These are phyloP conservation scores for Neurospora sp. DNA, from an alignment of 495 filamentous ascomycete species.

Conservation along the genomic window DNA sequence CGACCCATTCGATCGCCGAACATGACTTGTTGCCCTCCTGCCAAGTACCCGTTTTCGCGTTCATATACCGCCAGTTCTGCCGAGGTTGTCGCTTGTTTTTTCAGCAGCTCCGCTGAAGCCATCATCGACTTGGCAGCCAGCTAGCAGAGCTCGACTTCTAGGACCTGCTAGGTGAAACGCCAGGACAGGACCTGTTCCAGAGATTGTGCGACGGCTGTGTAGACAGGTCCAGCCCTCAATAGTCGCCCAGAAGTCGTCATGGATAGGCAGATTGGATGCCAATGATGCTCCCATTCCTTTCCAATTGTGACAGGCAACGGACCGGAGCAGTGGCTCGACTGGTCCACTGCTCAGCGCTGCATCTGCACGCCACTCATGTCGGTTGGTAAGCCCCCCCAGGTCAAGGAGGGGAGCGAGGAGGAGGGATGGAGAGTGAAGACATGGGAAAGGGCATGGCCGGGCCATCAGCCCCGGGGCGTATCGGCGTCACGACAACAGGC, in stretches of 20 bases:
- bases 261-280: not conserved
- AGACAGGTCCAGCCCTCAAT: not conserved
- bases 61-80: not conserved
- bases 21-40: not conserved
- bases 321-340: not conserved
- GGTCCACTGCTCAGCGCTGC: not conserved
- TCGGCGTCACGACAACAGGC: not conserved
- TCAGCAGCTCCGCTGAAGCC: not conserved
- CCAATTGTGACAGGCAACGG: not conserved
- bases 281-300: not conserved
- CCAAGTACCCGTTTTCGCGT: not conserved
- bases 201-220: not conserved
- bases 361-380: not conserved
- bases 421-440: not conserved
- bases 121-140: not conserved
- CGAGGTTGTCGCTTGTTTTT: not conserved
- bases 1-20: not conserved
- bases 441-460: not conserved
- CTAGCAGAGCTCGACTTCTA: not conserved
- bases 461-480: not conserved
- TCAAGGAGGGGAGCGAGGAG: not conserved
- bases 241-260: not conserved
- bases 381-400: not conserved
- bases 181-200: not conserved
- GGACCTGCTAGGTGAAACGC: not conserved